These are phyloP conservation scores for Huntiella bhutanensis DNA, from an alignment of 2,329 filamentous ascomycete species.

Conservation along the genomic window DNA sequence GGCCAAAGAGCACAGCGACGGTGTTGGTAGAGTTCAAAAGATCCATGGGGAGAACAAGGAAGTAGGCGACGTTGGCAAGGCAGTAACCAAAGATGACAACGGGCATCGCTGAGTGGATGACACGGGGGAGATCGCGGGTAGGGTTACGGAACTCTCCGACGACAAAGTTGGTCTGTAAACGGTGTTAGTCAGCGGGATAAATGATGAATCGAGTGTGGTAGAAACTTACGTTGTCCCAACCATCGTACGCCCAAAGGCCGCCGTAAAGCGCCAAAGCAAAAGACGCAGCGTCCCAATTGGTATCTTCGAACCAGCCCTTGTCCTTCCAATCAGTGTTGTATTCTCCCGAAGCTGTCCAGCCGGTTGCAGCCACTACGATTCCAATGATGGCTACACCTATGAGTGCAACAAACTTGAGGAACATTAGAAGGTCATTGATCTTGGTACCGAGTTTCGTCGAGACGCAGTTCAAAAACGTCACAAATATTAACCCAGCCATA, in stretches of 20 bases:
- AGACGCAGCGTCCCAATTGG: conserved; percentile 56
- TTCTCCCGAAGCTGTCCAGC: conserved; percentile 55
- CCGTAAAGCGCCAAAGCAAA: conserved; percentile 94
- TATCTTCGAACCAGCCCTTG: conserved; percentile 73
- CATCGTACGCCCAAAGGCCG: conserved; percentile 93
- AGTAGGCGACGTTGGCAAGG: conserved; percentile 82
- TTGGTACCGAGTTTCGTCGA: conserved; percentile 77
- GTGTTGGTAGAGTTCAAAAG: conserved; percentile 80
- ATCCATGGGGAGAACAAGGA: conserved; percentile 69
- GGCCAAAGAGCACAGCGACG: conserved; percentile 85
- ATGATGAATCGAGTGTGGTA: neutral
- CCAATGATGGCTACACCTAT: conserved; percentile 73
- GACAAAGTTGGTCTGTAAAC: conserved; percentile 53
- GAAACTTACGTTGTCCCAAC: conserved; percentile 85
- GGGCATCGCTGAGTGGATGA: conserved; percentile 93
- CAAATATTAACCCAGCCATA: conserved; percentile 50
- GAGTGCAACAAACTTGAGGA: conserved; percentile 84
- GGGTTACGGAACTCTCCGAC: conserved; percentile 93
- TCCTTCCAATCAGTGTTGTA: conserved; percentile 76
- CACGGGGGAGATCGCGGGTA: conserved; percentile 69
- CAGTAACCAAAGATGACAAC: conserved; percentile 81
- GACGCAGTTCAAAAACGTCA: conserved; percentile 76
- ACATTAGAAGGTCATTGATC: conserved; percentile 85
- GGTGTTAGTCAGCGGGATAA: conserved; percentile 13
- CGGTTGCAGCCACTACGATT: conserved; percentile 74